These are phyloP conservation scores for Botrytis paeoniae DNA, from an alignment of 2,329 filamentous ascomycete genomes.

Conservation along the genomic window DNA sequence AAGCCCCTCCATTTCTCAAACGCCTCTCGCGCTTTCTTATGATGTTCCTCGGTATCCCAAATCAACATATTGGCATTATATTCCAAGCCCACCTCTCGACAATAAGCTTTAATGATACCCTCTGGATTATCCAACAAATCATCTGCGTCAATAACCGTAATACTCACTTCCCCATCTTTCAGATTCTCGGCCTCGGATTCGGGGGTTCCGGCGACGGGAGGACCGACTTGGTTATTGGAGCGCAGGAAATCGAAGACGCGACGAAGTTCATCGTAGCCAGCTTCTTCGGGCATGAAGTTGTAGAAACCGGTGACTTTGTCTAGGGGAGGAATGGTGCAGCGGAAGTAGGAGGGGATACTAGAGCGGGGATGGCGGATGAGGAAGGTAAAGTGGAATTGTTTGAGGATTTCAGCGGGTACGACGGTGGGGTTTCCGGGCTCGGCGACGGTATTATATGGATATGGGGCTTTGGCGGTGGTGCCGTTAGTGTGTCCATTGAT, in stretches of 20 bases:
- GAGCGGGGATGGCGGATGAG: constrained; percentile 93
- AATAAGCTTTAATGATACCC: constrained; percentile 73
- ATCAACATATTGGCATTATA: constrained; percentile 76
- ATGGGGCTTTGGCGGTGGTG: constrained; percentile 42
- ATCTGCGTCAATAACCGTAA: constrained; percentile 90
- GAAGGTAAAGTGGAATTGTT: constrained; percentile 90
- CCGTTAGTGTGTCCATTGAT: constrained; percentile 25
- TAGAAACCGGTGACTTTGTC: constrained; percentile 79
- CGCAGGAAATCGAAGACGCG: constrained; percentile 83
- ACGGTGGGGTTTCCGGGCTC: constrained; percentile 81
- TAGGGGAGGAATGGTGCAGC: constrained; percentile 87
- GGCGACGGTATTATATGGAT: constrained; percentile 52
- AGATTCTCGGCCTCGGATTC: constrained; percentile 28
- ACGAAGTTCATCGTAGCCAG: constrained; percentile 86
- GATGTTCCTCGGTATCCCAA: constrained; percentile 76
- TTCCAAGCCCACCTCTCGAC: constrained; percentile 73
- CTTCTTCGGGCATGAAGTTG: constrained; percentile 82
- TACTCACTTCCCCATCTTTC: constrained; percentile 49
- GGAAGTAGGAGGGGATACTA: constrained; percentile 90
- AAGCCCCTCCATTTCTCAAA: constrained; percentile 98
- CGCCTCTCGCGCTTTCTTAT: constrained; percentile 63
- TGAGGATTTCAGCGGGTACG: constrained; percentile 69
- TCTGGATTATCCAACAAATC: constrained; percentile 85
- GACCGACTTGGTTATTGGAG: constrained; percentile 66
- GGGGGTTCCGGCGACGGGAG: constrained; percentile 51